phyloP scores from a whole-genome alignment of 768 basidiomycete genomes.

The Filobasidium wieringae region DNA sequence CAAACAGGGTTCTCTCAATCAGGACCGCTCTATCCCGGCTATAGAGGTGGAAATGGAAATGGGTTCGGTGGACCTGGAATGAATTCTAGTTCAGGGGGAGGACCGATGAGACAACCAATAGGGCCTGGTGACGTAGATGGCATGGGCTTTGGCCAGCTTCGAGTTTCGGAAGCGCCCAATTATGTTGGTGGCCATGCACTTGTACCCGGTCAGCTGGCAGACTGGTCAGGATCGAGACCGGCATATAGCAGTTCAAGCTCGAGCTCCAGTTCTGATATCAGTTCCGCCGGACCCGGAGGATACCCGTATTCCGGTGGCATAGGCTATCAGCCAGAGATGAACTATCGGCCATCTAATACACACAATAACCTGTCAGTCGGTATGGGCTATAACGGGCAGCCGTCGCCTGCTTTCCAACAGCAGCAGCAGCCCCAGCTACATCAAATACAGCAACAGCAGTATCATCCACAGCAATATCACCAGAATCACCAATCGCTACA shows the following conservation, averaged over 20 bases:
- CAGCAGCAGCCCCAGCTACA: slow-evolving; percentile 3
- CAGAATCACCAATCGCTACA: too few species aligned
- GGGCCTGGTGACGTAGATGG: background rate
- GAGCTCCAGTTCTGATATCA: background rate
- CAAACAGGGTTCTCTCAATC: background rate
- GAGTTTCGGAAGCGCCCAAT: background rate
- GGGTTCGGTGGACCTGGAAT: too few species aligned
- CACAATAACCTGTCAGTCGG: too few species aligned
- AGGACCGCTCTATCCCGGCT: background rate
- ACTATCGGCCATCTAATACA: too few species aligned
- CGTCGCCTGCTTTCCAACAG: too few species aligned
- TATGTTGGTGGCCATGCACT: background rate
- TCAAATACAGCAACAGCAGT: slow-evolving; percentile 4
- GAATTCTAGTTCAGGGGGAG: too few species aligned
- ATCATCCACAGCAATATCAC: too few species aligned
- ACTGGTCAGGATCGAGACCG: background rate
- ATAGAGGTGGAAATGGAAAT: background rate
- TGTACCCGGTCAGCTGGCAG: background rate
- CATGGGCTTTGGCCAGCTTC: background rate
- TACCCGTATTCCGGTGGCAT: too few species aligned
- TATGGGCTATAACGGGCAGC: too few species aligned
- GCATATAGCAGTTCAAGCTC: slow-evolving; percentile 1
- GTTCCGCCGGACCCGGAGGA: background rate
- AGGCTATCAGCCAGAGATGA: too few species aligned
- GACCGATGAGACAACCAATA: slow-evolving; percentile 1